These are phyloP conservation scores for Isochrysis galbana DNA, from an alignment of 78 protist species.

Conservation along the genomic window DNA sequence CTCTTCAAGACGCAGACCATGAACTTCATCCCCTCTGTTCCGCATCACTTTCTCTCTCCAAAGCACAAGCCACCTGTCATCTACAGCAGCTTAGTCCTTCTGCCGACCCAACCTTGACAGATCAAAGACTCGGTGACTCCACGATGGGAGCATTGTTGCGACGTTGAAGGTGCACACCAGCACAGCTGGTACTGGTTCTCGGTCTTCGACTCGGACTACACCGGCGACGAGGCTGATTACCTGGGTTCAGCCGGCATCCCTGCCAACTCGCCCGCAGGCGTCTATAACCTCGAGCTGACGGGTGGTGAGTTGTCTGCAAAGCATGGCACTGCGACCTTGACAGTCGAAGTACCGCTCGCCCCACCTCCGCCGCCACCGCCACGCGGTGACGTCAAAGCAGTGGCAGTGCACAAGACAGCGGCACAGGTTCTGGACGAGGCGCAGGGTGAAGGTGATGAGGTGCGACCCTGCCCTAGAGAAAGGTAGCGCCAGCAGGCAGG, in stretches of 20 bases:
- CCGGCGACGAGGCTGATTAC: neutral
- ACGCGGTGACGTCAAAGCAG: too few species aligned
- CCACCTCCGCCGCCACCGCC: neutral
- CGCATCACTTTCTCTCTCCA: too few species aligned
- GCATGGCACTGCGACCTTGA: neutral
- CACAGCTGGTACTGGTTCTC: neutral
- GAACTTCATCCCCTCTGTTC: too few species aligned
- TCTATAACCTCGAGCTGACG: neutral
- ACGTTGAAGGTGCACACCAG: neutral
- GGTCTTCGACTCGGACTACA: neutral
- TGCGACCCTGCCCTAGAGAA: too few species aligned
- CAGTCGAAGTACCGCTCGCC: neutral
- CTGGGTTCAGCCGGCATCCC: neutral
- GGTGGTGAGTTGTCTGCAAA: neutral
- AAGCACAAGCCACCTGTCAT: too few species aligned
- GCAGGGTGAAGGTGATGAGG: too few species aligned
- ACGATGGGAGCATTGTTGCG: neutral
- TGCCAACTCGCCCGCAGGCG: neutral
- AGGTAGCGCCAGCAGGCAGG: too few species aligned
- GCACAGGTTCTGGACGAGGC: neutral
- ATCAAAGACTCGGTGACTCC: too few species aligned
- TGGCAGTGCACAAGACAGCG: neutral
- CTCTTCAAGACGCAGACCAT: too few species aligned
- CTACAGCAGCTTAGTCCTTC: too few species aligned
- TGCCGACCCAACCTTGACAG: too few species aligned